Percentiles rank a stretch among this genome's conserved stretches.
Evolutionary conservation across 2,329 filamentous ascomycete species (phyloP).

Genomic region (Septoria petroselini): DNA sequence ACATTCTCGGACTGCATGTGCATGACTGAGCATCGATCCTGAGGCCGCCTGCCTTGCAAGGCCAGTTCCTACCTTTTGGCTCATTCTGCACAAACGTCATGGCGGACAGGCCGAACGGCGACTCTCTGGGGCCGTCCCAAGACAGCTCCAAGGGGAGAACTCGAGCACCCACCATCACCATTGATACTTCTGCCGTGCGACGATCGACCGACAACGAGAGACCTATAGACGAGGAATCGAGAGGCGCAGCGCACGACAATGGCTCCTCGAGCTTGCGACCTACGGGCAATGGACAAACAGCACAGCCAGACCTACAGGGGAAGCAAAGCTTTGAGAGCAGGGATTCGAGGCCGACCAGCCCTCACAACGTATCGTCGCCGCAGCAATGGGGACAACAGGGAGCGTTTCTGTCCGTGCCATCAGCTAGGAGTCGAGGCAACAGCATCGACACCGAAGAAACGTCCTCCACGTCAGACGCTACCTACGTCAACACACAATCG

Average conservation of each 20-base stretch:
- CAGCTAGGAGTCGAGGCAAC: slow-evolving; percentile 60
- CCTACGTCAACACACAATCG: slow-evolving; percentile 52
- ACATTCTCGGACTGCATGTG: slow-evolving; percentile 5
- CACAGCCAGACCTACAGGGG: slow-evolving; percentile 51
- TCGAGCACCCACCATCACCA: slow-evolving; percentile 52
- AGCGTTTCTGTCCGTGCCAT: slow-evolving; percentile 63
- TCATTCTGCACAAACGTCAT: not conserved
- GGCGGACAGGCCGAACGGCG: slow-evolving; percentile 1
- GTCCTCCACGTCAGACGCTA: slow-evolving; percentile 59
- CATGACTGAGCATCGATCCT: slow-evolving; percentile 5
- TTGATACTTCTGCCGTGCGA: slow-evolving; percentile 50
- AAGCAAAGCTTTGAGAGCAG: slow-evolving; percentile 63
- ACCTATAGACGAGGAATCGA: slow-evolving; percentile 36
- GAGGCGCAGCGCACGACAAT: slow-evolving; percentile 31
- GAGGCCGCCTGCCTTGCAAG: slow-evolving; percentile 1
- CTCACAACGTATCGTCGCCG: slow-evolving; percentile 66
- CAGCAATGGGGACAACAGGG: slow-evolving; percentile 50
- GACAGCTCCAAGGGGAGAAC: slow-evolving; percentile 20
- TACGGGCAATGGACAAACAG: slow-evolving; percentile 18
- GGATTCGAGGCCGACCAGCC: slow-evolving; percentile 63
- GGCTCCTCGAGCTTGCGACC: slow-evolving; percentile 21
- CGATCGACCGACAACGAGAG: slow-evolving; percentile 34
- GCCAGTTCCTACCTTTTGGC: not conserved
- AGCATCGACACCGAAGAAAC: slow-evolving; percentile 63
- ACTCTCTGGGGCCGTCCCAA: not conserved